Percentiles rank a stretch among this genome's conserved stretches.
Evolutionary conservation across 116 monocot genomes (phyloP).

Genomic region (Phalaenopsis hybrid): DNA sequence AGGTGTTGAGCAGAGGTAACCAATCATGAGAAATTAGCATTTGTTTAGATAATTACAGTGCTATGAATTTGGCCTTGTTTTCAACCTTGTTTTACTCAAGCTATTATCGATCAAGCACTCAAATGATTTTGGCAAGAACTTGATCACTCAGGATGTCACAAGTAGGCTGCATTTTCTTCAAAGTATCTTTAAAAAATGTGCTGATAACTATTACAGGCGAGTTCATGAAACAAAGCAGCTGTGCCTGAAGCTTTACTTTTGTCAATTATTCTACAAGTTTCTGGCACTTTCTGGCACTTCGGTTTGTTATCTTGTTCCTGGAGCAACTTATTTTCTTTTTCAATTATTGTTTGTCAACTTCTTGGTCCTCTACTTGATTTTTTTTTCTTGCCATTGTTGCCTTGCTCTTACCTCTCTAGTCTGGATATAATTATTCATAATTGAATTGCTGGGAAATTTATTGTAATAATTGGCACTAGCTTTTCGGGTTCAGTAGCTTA

Average conservation of each 20-base stretch:
- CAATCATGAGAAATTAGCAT: no score
- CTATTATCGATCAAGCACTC: no score
- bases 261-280: background rate
- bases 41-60: no score
- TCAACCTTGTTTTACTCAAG: no score
- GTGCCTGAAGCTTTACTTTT: background rate
- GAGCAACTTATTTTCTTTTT: background rate
- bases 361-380: background rate
- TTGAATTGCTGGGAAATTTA: background rate
- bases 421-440: background rate
- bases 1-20: no score
- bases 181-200: background rate
- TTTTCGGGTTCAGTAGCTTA: background rate
- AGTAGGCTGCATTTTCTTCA: background rate
- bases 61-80: no score
- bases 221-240: background rate
- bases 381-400: background rate
- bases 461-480: background rate
- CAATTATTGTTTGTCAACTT: background rate
- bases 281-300: background rate
- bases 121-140: no score
- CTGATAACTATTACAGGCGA: background rate
- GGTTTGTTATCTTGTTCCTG: background rate
- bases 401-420: background rate
- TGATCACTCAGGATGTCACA: no score